Conservation (phyloP, 345 rosid genomes). For the Pseudoturritis turrita region DNA sequence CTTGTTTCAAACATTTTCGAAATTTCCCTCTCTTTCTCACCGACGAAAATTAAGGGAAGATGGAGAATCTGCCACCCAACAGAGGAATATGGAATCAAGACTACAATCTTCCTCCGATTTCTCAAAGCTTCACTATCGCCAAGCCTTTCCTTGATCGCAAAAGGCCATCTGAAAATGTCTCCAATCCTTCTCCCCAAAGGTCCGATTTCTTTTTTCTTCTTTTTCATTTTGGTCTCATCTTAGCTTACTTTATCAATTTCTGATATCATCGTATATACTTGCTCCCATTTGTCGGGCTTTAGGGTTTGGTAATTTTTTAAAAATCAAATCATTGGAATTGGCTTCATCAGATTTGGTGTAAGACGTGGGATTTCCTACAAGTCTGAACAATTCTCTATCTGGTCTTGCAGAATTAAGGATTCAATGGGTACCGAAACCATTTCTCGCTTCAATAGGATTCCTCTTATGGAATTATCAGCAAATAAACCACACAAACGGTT, state of each 20-base stretch:
- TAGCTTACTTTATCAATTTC: not conserved
- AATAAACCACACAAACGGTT: constrained; percentile 35
- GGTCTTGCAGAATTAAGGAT: constrained; percentile 33
- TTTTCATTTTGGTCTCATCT: not conserved
- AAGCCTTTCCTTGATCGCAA: constrained; percentile 67
- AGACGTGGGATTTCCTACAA: not conserved
- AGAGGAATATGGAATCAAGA: constrained; percentile 31
- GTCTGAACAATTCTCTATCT: not conserved
- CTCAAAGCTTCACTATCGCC: constrained; percentile 56
- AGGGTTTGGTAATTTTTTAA: not conserved
- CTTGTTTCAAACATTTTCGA: not conserved
- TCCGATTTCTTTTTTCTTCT: constrained; percentile 11
- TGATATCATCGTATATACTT: no score
- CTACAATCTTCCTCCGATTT: constrained; percentile 37
- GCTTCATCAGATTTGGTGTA: not conserved
- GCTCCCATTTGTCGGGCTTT: not conserved
- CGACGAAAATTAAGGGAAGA: not conserved
- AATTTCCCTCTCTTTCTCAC: constrained; percentile 30
- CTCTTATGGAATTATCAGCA: constrained; percentile 51
- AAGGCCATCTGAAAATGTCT: constrained; percentile 39
- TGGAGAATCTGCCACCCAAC: constrained; percentile 36
- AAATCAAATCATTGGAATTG: not conserved
- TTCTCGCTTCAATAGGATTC: constrained; percentile 36
- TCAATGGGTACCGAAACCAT: constrained; percentile 18
- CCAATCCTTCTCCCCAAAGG: constrained; percentile 31